Conservation (phyloP, 2,329 filamentous ascomycete species). For the Macrophomina pseudophaseolina region DNA sequence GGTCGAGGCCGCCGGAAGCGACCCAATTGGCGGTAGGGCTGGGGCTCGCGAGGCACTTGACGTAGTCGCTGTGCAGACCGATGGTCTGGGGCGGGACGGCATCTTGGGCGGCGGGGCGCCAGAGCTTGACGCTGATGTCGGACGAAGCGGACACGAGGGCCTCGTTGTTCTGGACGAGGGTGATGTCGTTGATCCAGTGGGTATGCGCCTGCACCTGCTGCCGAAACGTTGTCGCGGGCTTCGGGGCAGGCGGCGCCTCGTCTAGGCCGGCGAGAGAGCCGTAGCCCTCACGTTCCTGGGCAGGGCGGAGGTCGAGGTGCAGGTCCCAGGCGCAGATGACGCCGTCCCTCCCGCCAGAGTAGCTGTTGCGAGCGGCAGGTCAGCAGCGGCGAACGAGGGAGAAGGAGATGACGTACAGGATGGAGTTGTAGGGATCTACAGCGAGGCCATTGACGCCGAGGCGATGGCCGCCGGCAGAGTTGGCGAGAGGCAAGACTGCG, state of each 20-base stretch:
- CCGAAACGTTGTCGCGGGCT: slow-evolving; percentile 59
- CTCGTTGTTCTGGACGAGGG: slow-evolving; percentile 75
- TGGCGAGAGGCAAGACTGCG: slow-evolving; percentile 73
- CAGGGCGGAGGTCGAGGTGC: slow-evolving; percentile 66
- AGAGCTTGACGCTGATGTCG: slow-evolving; percentile 91
- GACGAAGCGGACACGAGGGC: slow-evolving; percentile 88
- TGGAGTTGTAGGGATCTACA: slow-evolving; percentile 79
- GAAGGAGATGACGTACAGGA: slow-evolving; percentile 68
- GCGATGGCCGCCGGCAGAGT: slow-evolving; percentile 81
- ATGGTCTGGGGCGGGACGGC: slow-evolving; percentile 75
- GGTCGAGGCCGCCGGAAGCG: slow-evolving; percentile 89
- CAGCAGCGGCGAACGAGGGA: slow-evolving; percentile 27
- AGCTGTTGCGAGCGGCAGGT: slow-evolving; percentile 60
- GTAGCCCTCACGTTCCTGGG: slow-evolving; percentile 43
- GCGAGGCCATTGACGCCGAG: slow-evolving; percentile 94
- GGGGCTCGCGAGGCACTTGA: slow-evolving; percentile 89
- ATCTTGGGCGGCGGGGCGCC: slow-evolving; percentile 74
- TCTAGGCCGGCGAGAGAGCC: slow-evolving; percentile 32
- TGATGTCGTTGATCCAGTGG: slow-evolving; percentile 95
- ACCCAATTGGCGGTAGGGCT: slow-evolving; percentile 78
- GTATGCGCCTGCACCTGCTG: slow-evolving; percentile 81
- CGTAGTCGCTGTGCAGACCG: slow-evolving; percentile 93
- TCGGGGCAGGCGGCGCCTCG: slow-evolving; percentile 39
- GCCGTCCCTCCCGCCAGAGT: slow-evolving; percentile 94
- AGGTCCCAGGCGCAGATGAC: slow-evolving; percentile 96